Base-by-base conservation (phyloP, 2,329 filamentous ascomycete species). In the Fusarium oxysporum region DNA sequence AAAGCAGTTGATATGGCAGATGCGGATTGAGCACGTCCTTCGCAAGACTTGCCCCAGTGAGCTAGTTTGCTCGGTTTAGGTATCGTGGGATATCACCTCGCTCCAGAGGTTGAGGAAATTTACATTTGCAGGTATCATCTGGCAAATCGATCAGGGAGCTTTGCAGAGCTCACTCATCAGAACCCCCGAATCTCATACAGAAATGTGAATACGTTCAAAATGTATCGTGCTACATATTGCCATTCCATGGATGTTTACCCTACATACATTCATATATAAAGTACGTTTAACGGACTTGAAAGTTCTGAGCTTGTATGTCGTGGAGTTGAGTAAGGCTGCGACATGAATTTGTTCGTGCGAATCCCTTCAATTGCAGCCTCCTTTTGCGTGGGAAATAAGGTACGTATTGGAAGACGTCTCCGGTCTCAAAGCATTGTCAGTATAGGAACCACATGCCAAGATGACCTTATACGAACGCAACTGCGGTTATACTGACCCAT, bases 21-120 rank as follows among this genome's bases (percentile, higher is more conserved):
- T 50, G 53, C 44, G 41, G 23, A 50, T 43, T 56, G 47, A 67
- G 47, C 40, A 63, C 48, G 23, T 41, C 28, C n/a, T 69, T 69
- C 58, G 58, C 58, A 65, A 53, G 51, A n/a, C 44, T 51, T 54
- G 50, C 48, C 47, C 33, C 53, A 37, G 59, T 69, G 55, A 47
- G 35, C 30, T 43, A 33, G 57, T 41, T 50, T 41, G n/a, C 62
- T 55, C 43, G 51, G 65, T 33, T 30, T 33, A 30, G 35, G 41
- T 41, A 48, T 62, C 45, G 41, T 45, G 51, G 65, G 35, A 48
- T 48, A 43, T 57, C 21, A 35, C 38, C 44, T 56, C 38, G 35
- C 44, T 57, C 44, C 38, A 8, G 62, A 41, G 43, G 12, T 16
- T 28, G n/a, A n/a, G 40, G n/a, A 33, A 23, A 16, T 57, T 60